Evolutionary conservation across 2,329 filamentous ascomycete species (phyloP).

Genomic region (Colletotrichum cereale): DNA sequence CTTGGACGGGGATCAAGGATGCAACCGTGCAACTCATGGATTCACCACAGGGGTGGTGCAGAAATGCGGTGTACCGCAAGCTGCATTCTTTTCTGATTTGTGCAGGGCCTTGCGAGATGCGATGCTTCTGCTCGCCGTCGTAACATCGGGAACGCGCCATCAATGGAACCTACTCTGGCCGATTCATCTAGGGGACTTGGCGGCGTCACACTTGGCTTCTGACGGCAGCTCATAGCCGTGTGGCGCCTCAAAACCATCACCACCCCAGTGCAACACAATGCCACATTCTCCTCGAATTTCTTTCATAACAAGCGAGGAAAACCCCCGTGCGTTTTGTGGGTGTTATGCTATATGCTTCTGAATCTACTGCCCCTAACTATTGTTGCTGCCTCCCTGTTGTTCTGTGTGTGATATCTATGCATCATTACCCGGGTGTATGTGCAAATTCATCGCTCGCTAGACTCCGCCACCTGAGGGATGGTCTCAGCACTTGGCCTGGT

Average conservation of each 20-base stretch:
- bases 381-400: neutral
- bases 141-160: slow-evolving; percentile 17
- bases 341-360: neutral
- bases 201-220: neutral
- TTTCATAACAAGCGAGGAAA: too few species aligned
- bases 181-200: neutral
- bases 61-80: slow-evolving; percentile 20
- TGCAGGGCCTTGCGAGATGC: neutral
- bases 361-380: neutral
- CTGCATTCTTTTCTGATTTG: neutral
- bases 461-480: slow-evolving; percentile 1
- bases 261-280: neutral
- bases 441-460: neutral
- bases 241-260: neutral
- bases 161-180: slow-evolving; percentile 4
- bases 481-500: slow-evolving; percentile 18
- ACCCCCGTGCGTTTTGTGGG: neutral
- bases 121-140: neutral
- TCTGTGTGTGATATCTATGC: neutral
- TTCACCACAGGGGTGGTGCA: neutral
- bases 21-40: neutral
- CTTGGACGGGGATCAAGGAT: neutral
- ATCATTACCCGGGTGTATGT: neutral
- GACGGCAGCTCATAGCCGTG: neutral
- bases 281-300: neutral